Evolutionary conservation across 768 basidiomycete genomes (phyloP).

Genomic region (Megacollybia marginata): DNA sequence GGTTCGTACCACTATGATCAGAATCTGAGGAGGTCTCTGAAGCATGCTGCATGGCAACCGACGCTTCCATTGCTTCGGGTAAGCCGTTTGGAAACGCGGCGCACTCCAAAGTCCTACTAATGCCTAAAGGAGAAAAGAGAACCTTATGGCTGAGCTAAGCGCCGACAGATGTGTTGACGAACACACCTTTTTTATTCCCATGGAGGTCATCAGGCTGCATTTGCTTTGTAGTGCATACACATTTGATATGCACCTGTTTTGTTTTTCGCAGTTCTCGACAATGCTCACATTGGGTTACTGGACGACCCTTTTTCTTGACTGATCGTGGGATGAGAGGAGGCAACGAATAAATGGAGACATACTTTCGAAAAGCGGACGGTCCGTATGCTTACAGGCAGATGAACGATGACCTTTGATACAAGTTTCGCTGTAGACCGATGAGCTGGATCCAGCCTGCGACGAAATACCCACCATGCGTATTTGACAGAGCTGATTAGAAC

Average conservation of each 20-base stretch:
- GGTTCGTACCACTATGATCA: conserved; percentile 54
- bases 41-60: conserved; percentile 36
- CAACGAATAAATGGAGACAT: neutral
- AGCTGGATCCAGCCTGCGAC: conserved; percentile 3
- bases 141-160: conserved; percentile 39
- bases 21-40: conserved; percentile 51
- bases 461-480: conserved; percentile 66
- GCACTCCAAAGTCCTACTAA: conserved; percentile 52
- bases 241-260: conserved; percentile 82
- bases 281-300: conserved; percentile 84
- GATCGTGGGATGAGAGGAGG: neutral
- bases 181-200: conserved; percentile 60
- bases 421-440: conserved; percentile 53
- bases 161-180: conserved; percentile 8
- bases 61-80: conserved; percentile 61
- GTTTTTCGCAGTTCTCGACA: conserved; percentile 83
- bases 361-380: conserved; percentile 79
- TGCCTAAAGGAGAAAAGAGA: conserved; percentile 29
- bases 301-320: conserved; percentile 81
- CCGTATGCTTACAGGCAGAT: conserved; percentile 80
- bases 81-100: conserved; percentile 81
- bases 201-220: conserved; percentile 47
- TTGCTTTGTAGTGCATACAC: conserved; percentile 75
- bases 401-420: conserved; percentile 95
- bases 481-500: conserved; percentile 70